Conservation (phyloP, 2,329 filamentous ascomycete genomes). For the Aureobasidium lini region DNA sequence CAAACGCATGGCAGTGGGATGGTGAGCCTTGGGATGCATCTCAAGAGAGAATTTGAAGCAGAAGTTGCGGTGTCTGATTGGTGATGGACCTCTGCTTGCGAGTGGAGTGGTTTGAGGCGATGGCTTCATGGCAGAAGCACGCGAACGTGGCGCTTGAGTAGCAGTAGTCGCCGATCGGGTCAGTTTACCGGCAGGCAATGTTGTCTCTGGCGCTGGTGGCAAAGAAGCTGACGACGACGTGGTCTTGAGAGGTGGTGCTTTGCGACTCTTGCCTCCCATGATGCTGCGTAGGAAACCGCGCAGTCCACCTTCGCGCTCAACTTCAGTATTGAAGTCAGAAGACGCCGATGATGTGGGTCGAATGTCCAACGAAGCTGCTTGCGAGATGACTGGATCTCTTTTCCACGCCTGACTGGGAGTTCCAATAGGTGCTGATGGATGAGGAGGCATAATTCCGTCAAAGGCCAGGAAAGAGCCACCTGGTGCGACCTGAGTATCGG, state of each 20-base stretch:
- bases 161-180: constrained; percentile 17
- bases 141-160: constrained; percentile 3
- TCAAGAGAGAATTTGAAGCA: constrained; percentile 70
- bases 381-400: constrained; percentile 27
- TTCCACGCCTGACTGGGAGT: constrained; percentile 23
- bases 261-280: constrained; percentile 24
- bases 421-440: constrained; percentile 25
- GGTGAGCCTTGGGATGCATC: constrained; percentile 49
- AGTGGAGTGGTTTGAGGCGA: constrained; percentile 6
- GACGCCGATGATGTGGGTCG: constrained; percentile 23
- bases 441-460: constrained; percentile 48
- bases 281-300: constrained; percentile 29
- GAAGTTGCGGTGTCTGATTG: constrained; percentile 46
- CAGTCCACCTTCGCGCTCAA: constrained; percentile 23
- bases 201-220: background rate
- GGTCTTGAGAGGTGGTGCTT: constrained; percentile 15
- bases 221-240: background rate
- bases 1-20: constrained; percentile 55
- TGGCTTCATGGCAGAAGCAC: constrained; percentile 2
- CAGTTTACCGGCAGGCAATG: background rate
- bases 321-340: constrained; percentile 22
- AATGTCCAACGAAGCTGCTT: constrained; percentile 23
- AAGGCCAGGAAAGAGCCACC: constrained; percentile 54
- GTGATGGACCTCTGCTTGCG: background rate
- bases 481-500: constrained; percentile 55